Evolutionary conservation across 257 asterid species (phyloP).

Genomic region (Solanum commersonii): DNA sequence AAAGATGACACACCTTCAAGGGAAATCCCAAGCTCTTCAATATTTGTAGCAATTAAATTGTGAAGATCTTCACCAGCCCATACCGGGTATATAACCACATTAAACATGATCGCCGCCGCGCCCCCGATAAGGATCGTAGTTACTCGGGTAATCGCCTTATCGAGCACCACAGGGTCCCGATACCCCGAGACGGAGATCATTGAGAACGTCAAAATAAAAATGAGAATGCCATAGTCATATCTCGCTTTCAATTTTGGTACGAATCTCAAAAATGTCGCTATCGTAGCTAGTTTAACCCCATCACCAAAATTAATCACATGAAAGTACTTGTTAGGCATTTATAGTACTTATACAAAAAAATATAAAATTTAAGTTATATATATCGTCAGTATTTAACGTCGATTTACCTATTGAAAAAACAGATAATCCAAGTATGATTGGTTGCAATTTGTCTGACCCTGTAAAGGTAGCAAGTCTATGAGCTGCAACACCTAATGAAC

Average conservation of each 20-base stretch:
- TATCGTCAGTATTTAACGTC: rapidly evolving
- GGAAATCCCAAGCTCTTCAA: constrained; percentile 44
- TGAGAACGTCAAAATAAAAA: constrained; percentile 62
- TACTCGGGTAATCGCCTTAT: constrained; percentile 37
- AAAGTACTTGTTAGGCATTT: too few relatives aligned
- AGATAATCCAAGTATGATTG: constrained; percentile 46
- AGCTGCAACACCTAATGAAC: constrained; percentile 66
- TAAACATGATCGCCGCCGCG: constrained; percentile 32
- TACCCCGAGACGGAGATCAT: constrained; percentile 55
- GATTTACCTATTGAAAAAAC: constrained; percentile 55
- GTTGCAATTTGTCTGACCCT: constrained; percentile 43
- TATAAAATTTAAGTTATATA: neutral
- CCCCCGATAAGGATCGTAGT: constrained; percentile 56
- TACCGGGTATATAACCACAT: constrained; percentile 46
- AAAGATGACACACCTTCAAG: constrained; percentile 29
- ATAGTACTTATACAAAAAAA: too few relatives aligned
- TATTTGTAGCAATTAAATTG: constrained; percentile 34
- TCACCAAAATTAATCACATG: neutral
- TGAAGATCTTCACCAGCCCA: constrained; percentile 90
- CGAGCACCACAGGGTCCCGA: constrained; percentile 31
- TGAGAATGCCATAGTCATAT: constrained; percentile 64
- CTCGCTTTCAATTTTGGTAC: constrained; percentile 56
- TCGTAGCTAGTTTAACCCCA: neutral
- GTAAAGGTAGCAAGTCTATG: constrained; percentile 40
- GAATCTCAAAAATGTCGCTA: constrained; percentile 52